Evolutionary conservation across 257 asterid species (phyloP).

Genomic region (Vinca minor): DNA sequence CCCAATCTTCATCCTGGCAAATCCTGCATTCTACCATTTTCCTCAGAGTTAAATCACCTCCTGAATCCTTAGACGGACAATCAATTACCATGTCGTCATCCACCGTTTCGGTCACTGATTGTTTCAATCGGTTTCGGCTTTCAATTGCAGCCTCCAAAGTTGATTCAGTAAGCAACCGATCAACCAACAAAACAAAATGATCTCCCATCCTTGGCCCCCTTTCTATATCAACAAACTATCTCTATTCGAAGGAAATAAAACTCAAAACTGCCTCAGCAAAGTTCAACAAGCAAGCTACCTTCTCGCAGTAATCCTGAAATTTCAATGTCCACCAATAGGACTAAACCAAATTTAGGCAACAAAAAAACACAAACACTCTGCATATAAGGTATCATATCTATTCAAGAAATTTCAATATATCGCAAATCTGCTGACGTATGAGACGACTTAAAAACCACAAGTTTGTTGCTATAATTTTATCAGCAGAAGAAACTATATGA

Average conservation of each 20-base stretch:
- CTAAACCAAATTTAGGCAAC: neutral
- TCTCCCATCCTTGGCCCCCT: conserved; percentile 59
- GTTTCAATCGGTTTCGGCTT: conserved; percentile 43
- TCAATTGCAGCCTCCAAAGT: conserved; percentile 88
- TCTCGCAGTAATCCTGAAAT: neutral
- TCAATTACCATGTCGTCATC: conserved; percentile 28
- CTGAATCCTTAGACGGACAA: conserved; percentile 30
- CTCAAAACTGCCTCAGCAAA: conserved; percentile 4
- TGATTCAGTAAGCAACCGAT: conserved; percentile 88
- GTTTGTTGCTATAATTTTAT: neutral
- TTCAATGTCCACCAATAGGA: neutral
- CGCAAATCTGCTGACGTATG: neutral
- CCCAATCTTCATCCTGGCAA: conserved; percentile 89
- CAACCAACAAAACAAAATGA: conserved; percentile 91
- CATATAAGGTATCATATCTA: neutral
- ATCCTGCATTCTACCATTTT: conserved; percentile 87
- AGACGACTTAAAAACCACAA: neutral
- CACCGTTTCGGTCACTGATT: conserved; percentile 18
- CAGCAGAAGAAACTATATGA: neutral
- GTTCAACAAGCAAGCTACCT: too few relatives aligned
- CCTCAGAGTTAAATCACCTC: conserved; percentile 41
- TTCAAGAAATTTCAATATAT: conserved; percentile 1
- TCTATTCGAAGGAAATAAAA: neutral
- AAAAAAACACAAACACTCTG: neutral
- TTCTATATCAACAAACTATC: conserved; percentile 3